Evolutionary conservation across 768 basidiomycete species (phyloP).

Genomic region (Mycena polygramma): DNA sequence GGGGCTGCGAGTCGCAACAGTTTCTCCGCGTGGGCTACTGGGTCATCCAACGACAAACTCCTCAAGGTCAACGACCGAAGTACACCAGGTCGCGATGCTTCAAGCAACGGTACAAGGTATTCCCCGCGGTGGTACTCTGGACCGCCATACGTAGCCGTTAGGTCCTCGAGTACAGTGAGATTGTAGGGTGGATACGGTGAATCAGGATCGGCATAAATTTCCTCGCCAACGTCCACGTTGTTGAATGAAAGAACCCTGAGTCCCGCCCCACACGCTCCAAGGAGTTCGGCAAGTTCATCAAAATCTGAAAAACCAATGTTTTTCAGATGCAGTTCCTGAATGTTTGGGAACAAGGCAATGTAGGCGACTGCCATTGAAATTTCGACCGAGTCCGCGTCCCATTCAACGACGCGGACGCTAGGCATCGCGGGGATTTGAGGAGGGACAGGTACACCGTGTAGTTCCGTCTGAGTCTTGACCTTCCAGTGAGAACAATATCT

Average conservation of each 20-base stretch:
- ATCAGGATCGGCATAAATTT: no score
- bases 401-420: neutral
- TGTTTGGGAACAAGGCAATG: slow-evolving; percentile 2
- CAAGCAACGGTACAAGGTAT: neutral
- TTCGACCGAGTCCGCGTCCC: neutral
- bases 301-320: neutral
- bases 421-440: neutral
- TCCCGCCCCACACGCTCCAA: neutral
- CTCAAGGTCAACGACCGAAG: neutral
- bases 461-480: neutral
- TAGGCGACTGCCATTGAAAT: neutral
- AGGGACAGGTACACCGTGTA: neutral
- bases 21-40: neutral
- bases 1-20: neutral
- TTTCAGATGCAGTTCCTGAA: neutral
- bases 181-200: neutral
- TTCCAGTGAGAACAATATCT: neutral
- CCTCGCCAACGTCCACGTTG: no score
- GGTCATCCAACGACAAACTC: no score
- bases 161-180: neutral
- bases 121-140: no score
- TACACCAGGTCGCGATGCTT: neutral
- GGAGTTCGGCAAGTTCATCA: neutral
- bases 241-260: slow-evolving; percentile 7
- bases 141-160: neutral